Conservation (phyloP, 768 basidiomycete genomes). For the Cystoderma amianthinum region DNA sequence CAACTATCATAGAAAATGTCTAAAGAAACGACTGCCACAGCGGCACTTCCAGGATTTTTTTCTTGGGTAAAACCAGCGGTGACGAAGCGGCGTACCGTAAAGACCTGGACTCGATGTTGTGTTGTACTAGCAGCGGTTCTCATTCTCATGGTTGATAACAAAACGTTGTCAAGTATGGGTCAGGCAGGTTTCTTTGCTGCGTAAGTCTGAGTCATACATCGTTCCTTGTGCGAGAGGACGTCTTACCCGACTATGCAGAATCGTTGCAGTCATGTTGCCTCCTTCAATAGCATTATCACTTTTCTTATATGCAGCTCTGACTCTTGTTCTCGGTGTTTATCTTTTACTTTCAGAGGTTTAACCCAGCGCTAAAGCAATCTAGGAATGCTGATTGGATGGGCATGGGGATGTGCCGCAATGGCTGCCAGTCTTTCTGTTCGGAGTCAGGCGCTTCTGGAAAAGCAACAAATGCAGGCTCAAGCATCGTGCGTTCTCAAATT, state of each 20-base stretch:
- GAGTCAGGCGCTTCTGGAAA: conserved; percentile 23
- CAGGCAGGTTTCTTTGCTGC: conserved; percentile 33
- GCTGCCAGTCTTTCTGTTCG: conserved; percentile 29
- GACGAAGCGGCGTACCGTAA: conserved; percentile 24
- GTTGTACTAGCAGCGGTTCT: conserved; percentile 21
- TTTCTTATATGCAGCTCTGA: conserved; percentile 24
- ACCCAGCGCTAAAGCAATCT: not conserved
- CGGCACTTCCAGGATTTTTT: conserved; percentile 16
- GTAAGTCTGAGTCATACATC: conserved; percentile 19
- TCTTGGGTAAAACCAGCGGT: conserved; percentile 26
- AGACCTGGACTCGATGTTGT: conserved; percentile 33
- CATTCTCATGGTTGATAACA: conserved; percentile 25
- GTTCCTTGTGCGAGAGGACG: not conserved
- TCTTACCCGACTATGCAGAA: conserved; percentile 12
- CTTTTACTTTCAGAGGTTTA: not conserved
- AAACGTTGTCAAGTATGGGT: conserved; percentile 27
- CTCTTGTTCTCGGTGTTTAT: conserved; percentile 23
- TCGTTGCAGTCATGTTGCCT: conserved; percentile 30
- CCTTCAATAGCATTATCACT: conserved; percentile 31
- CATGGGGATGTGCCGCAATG: conserved; percentile 37
- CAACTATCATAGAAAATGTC: not conserved
- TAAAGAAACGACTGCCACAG: not conserved
- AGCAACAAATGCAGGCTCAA: conserved; percentile 24
- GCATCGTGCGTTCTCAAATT: conserved; percentile 31
- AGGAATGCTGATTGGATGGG: conserved; percentile 41